A percentile compares a stretch with the other conserved stretches of the same genome.
Evolutionary conservation across 2,329 filamentous ascomycete genomes (phyloP).

Genomic region (Exophiala sp.): DNA sequence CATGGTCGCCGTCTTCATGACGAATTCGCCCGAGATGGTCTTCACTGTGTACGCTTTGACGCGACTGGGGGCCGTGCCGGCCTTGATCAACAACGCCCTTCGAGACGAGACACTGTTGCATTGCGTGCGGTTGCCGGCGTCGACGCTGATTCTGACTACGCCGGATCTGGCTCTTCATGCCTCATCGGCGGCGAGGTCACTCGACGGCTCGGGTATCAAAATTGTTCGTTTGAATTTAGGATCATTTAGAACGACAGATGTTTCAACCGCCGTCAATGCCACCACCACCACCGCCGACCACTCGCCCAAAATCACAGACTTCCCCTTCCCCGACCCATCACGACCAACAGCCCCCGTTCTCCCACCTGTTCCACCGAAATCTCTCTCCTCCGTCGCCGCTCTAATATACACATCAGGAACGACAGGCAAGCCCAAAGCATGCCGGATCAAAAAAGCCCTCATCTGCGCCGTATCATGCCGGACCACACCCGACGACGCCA

Average conservation of each 20-base stretch:
- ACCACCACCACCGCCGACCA: conserved; percentile 31
- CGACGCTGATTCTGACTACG: conserved; percentile 41
- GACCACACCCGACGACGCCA: conserved; percentile 34
- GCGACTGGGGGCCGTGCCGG: conserved; percentile 42
- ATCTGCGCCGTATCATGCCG: conserved; percentile 32
- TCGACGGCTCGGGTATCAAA: conserved; percentile 28
- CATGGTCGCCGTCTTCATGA: conserved; percentile 44
- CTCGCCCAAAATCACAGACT: conserved; percentile 4
- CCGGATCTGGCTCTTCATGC: conserved; percentile 38
- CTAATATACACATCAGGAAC: conserved; percentile 48
- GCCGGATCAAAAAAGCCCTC: conserved; percentile 31
- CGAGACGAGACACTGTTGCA: conserved; percentile 44
- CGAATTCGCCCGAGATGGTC: conserved; percentile 48
- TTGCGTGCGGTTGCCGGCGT: conserved; percentile 40
- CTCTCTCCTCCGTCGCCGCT: conserved; percentile 33
- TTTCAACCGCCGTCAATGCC: neutral
- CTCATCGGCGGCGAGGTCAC: conserved; percentile 18
- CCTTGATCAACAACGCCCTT: conserved; percentile 45
- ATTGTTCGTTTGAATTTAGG: conserved; percentile 21
- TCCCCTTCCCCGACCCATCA: conserved; percentile 18
- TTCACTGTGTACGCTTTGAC: conserved; percentile 42
- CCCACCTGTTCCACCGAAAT: conserved; percentile 24
- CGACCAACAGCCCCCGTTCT: neutral
- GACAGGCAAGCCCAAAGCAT: conserved; percentile 30
- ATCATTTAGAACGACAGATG: conserved; percentile 10